Percentiles rank a stretch among this genome's conserved stretches.
phyloP scores from a whole-genome alignment of 176 grass and related monocot genomes.

The Phoenix dactylifera region DNA sequence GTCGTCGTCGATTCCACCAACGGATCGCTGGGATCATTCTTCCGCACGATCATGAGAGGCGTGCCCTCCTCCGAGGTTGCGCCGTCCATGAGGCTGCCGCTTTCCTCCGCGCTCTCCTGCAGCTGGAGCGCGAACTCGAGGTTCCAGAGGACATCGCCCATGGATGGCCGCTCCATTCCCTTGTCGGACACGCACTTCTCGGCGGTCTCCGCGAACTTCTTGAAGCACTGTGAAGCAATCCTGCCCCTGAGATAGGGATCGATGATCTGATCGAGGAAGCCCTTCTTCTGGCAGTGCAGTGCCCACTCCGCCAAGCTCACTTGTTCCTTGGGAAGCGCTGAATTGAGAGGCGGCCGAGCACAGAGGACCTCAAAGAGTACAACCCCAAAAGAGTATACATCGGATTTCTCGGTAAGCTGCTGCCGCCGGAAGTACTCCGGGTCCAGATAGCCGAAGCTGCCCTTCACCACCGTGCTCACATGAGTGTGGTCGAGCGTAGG shows the following conservation, averaged over 20 bases:
- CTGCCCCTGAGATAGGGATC: slow-evolving; percentile 46
- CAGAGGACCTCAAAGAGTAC: slow-evolving; percentile 65
- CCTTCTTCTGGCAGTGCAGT: slow-evolving; percentile 43
- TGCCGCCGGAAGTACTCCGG: slow-evolving; percentile 61
- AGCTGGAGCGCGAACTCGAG: slow-evolving; percentile 63
- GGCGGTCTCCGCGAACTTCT: slow-evolving; percentile 48
- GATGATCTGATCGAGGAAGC: slow-evolving; percentile 45
- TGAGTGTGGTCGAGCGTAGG: slow-evolving; percentile 42
- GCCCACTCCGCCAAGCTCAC: slow-evolving; percentile 82
- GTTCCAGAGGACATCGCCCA: slow-evolving; percentile 70
- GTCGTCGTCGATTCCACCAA: slow-evolving; percentile 28
- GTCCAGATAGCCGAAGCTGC: slow-evolving; percentile 67
- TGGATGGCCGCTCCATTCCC: slow-evolving; percentile 43
- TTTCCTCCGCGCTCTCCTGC: slow-evolving; percentile 46
- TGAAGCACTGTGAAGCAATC: slow-evolving; percentile 50
- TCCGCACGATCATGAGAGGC: slow-evolving; percentile 2
- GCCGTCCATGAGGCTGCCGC: slow-evolving; percentile 16
- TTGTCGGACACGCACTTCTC: slow-evolving; percentile 49
- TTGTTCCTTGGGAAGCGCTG: slow-evolving; percentile 41
- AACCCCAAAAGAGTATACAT: slow-evolving; percentile 77
- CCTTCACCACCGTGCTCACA: slow-evolving; percentile 69
- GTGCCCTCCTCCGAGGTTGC: slow-evolving; percentile 13
- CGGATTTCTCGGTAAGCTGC: slow-evolving; percentile 65
- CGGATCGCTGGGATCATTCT: slow-evolving; percentile 22
- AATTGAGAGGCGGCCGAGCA: slow-evolving; percentile 34